Evolutionary conservation across 2,329 filamentous ascomycete species (phyloP).

Genomic region (Fusarium temperatum): DNA sequence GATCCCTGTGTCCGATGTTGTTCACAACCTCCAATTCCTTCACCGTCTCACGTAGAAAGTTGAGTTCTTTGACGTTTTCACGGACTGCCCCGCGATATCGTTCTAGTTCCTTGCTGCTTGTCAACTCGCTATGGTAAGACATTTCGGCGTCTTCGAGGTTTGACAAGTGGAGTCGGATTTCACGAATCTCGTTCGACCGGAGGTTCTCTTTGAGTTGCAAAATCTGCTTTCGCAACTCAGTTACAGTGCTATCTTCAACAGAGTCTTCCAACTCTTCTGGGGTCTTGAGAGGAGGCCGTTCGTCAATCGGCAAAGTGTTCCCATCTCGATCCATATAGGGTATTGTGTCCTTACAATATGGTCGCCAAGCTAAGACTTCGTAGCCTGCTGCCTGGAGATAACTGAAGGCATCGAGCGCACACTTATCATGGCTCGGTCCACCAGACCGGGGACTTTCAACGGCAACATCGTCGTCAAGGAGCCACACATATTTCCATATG

Average conservation of each 20-base stretch:
- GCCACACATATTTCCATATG: rapidly evolving
- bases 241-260: rapidly evolving
- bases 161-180: no score
- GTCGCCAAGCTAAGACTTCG: not conserved
- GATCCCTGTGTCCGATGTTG: not conserved
- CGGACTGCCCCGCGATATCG: not conserved
- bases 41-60: not conserved
- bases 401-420: not conserved
- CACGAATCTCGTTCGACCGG: no score
- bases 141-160: rapidly evolving
- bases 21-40: not conserved
- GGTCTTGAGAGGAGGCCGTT: not conserved
- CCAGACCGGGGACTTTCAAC: no score
- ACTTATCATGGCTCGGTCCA: not conserved
- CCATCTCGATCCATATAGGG: not conserved
- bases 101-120: not conserved
- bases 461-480: no score
- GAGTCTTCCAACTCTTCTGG: not conserved
- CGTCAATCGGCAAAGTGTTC: not conserved
- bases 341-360: not conserved
- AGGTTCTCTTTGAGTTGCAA: not conserved
- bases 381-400: not conserved
- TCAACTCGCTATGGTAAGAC: rapidly evolving
- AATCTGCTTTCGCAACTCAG: not conserved
- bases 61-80: not conserved